Conservation (phyloP, 2,329 filamentous ascomycete species). For the Corinectria fuckeliana region DNA sequence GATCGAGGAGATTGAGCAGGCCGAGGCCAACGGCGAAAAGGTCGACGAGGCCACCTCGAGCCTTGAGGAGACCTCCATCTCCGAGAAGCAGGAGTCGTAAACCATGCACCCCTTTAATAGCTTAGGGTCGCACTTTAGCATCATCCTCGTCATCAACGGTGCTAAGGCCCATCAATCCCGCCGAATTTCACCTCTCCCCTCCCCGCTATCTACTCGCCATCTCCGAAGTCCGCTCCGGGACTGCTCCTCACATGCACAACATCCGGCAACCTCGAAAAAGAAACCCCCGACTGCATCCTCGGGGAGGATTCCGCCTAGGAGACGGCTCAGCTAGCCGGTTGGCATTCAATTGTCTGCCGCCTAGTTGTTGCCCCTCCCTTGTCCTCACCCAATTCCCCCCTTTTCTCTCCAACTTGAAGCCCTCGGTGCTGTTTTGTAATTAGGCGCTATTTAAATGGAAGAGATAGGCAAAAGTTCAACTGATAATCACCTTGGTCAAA, state of each 20-base stretch:
- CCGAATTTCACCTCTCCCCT: slow-evolving; percentile 2
- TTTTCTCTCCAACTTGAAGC: slow-evolving; percentile 33
- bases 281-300: slow-evolving; percentile 1
- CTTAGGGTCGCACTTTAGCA: not conserved
- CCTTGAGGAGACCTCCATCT: slow-evolving; percentile 59
- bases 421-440: slow-evolving; percentile 39
- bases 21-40: slow-evolving; percentile 57
- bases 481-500: slow-evolving; percentile 28
- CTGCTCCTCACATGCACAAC: slow-evolving; percentile 14
- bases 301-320: slow-evolving; percentile 2
- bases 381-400: not conserved
- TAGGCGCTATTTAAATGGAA: slow-evolving; percentile 32
- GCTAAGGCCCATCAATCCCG: slow-evolving; percentile 8
- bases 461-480: slow-evolving; percentile 35
- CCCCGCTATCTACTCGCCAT: slow-evolving; percentile 4
- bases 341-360: slow-evolving; percentile 5
- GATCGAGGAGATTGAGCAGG: slow-evolving; percentile 82
- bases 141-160: slow-evolving; percentile 6
- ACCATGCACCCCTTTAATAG: slow-evolving; percentile 1
- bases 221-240: slow-evolving; percentile 10
- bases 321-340: not conserved
- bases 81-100: slow-evolving; percentile 59
- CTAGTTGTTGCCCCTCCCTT: slow-evolving; percentile 11
- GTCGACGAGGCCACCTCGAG: slow-evolving; percentile 61
- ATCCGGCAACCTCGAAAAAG: slow-evolving; percentile 13